These are phyloP conservation scores for Fraxinus dipetala DNA, from an alignment of 305 asterid species.

Conservation along the genomic window DNA sequence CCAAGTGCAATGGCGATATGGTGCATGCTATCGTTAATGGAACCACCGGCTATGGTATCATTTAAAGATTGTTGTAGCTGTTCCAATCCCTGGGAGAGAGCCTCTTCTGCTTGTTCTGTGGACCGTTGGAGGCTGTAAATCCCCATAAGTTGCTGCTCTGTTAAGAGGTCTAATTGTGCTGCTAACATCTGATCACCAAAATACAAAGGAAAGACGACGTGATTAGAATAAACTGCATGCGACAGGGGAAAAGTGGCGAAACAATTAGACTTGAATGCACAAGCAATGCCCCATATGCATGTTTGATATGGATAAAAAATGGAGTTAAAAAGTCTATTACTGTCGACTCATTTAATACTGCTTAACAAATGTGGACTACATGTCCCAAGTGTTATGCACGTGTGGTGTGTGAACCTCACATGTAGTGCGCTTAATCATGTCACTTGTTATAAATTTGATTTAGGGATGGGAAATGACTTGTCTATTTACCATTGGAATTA, in stretches of 20 bases:
- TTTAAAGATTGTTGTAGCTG: conserved; percentile 78
- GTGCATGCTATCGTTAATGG: conserved; percentile 69
- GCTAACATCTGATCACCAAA: conserved; percentile 57
- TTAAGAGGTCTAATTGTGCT: conserved; percentile 69
- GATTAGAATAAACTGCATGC: not conserved
- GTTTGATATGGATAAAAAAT: not conserved
- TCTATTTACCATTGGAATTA: not conserved
- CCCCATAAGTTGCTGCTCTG: conserved; percentile 90
- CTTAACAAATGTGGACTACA: not conserved
- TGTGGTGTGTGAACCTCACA: not conserved
- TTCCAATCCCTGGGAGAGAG: conserved; percentile 78
- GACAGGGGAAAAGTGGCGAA: not conserved
- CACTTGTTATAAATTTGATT: not conserved
- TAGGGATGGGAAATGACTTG: not conserved
- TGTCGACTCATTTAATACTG: not conserved
- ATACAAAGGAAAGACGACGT: not conserved
- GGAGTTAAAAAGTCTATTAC: not conserved
- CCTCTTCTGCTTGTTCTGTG: conserved; percentile 93
- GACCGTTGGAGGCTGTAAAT: conserved; percentile 81
- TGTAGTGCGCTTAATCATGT: not conserved
- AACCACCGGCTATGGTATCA: conserved; percentile 59
- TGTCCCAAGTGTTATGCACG: not conserved
- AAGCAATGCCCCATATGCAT: not conserved
- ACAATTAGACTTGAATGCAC: not conserved
- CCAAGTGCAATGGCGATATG: conserved; percentile 85